Base-by-base conservation (phyloP, 2,329 filamentous ascomycete genomes). In the Ilyonectria sp. region DNA sequence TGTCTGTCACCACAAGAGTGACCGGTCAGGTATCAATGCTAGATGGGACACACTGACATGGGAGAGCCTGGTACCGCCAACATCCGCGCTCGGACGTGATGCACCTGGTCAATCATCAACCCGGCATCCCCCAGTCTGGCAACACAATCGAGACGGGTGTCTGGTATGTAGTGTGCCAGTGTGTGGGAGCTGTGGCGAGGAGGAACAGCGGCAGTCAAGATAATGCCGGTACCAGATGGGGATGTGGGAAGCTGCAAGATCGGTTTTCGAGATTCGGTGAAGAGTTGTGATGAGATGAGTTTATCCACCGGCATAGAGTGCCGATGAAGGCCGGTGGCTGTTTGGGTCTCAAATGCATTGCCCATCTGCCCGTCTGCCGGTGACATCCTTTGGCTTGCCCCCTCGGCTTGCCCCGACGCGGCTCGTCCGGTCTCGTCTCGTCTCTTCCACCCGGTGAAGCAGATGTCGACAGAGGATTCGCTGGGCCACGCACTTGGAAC, bases 61-160 rank as follows among this genome's bases (percentile, higher is more conserved):
- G 59, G 33, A 59, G 40, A 47, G 23, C 65, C 54, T 40, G 49
- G 65, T 35, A 49, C 46, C 23, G 40, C 58, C 50, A 69, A 63
- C 52, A 60, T 68, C 52, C 63, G 59, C 68, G 72, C 69, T 68
- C 46, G 65, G 70, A 71, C 67, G 46, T 61, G 33, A 37, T 61
- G n/a, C 61, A 69, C 54, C 67, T 55, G 56, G 37, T 55, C 35
- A 26, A 63, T 19, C 11, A 47, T 21, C 57, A 56, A 44, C 29
- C 61, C 33, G 35, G 58, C 62, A 62, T 53, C 44, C 59, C 61
- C 63, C 59, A 57, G 65, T 57, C 35, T 44, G 19, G 56, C 64
- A 55, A 55, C n/a, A 46, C 33, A 33, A 40, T 54, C 40, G 29
- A 21, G 47, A 49, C 53, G 59, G 64, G 54, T 52, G 56, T 23